phyloP scores from a whole-genome alignment of 2,329 filamentous ascomycete species.

The Emericellopsis cladophorae region DNA sequence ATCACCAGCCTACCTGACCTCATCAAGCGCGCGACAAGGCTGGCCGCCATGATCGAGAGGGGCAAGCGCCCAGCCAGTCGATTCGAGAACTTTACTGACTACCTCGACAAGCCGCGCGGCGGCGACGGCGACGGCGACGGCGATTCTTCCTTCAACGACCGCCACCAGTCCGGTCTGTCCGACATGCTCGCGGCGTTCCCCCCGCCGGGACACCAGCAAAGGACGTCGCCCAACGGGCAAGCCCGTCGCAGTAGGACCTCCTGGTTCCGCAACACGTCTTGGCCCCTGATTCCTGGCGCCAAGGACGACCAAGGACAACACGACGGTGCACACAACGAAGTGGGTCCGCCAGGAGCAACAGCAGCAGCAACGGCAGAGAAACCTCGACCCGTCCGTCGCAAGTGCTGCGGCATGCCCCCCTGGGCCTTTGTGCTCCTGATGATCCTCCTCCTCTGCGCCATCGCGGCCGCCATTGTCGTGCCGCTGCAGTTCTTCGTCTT shows the following conservation, averaged over 20 bases:
- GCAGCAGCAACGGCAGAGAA: slow-evolving; percentile 12
- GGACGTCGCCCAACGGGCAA: slow-evolving; percentile 17
- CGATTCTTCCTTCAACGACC: slow-evolving; percentile 23
- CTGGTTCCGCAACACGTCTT: slow-evolving; percentile 29
- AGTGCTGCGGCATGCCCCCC: slow-evolving; percentile 73
- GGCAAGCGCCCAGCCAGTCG: slow-evolving; percentile 54
- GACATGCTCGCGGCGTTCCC: slow-evolving; percentile 56
- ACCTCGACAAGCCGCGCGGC: slow-evolving; percentile 28
- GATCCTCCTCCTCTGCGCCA: slow-evolving; percentile 55
- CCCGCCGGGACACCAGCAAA: slow-evolving; percentile 33
- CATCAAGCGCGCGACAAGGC: slow-evolving; percentile 73
- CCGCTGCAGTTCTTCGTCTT: slow-evolving; percentile 57
- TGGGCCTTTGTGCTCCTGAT: slow-evolving; percentile 61
- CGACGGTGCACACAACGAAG: not conserved
- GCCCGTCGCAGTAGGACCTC: slow-evolving; percentile 31
- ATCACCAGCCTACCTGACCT: slow-evolving; percentile 86
- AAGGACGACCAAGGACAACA: slow-evolving; percentile 2
- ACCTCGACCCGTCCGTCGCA: slow-evolving; percentile 31
- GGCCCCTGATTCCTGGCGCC: slow-evolving; percentile 30
- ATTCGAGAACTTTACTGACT: slow-evolving; percentile 39
- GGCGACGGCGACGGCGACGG: slow-evolving; percentile 26
- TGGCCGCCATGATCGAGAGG: slow-evolving; percentile 79
- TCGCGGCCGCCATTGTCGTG: slow-evolving; percentile 72
- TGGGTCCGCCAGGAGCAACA: slow-evolving; percentile 1
- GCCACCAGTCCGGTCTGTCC: slow-evolving; percentile 40